Conservation (phyloP, 495 filamentous ascomycete species). For the Xylaria sp. region DNA sequence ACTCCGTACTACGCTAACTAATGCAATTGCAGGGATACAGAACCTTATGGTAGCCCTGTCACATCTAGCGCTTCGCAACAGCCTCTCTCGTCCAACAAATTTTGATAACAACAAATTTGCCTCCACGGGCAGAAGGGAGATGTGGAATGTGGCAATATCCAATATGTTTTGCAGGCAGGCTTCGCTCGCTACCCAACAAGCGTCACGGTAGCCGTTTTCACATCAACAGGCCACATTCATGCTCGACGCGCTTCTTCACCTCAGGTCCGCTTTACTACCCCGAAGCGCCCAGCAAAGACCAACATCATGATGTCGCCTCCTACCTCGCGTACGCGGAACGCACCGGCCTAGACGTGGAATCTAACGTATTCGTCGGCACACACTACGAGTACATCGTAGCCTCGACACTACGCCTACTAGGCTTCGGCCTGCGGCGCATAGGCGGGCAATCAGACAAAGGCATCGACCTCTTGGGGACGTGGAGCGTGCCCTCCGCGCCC, state of each 20-base stretch:
- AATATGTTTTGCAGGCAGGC: neutral
- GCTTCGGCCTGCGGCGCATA: slow-evolving; percentile 72
- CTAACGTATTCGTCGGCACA: slow-evolving; percentile 68
- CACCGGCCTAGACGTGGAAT: slow-evolving; percentile 55
- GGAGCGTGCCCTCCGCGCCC: slow-evolving; percentile 64
- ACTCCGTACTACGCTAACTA: neutral
- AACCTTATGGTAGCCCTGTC: neutral
- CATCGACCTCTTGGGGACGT: slow-evolving; percentile 84
- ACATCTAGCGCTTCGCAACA: neutral
- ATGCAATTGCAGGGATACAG: neutral
- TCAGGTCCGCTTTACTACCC: slow-evolving; percentile 50
- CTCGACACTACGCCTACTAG: slow-evolving; percentile 63
- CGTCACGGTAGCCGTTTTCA: neutral
- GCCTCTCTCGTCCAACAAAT: neutral
- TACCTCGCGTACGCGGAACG: slow-evolving; percentile 76
- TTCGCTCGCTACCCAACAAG: neutral
- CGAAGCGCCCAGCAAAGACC: slow-evolving; percentile 48
- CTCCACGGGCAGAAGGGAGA: slow-evolving; percentile 11
- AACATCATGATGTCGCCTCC: slow-evolving; percentile 71
- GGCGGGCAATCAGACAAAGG: slow-evolving; percentile 80
- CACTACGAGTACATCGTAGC: slow-evolving; percentile 76
- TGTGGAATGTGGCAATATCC: slow-evolving; percentile 26
- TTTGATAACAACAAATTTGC: neutral
- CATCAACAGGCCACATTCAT: neutral
- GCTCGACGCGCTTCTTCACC: slow-evolving; percentile 28